Base-by-base conservation (phyloP, 257 asterid genomes). In the Dorcoceras hygrometricum region DNA sequence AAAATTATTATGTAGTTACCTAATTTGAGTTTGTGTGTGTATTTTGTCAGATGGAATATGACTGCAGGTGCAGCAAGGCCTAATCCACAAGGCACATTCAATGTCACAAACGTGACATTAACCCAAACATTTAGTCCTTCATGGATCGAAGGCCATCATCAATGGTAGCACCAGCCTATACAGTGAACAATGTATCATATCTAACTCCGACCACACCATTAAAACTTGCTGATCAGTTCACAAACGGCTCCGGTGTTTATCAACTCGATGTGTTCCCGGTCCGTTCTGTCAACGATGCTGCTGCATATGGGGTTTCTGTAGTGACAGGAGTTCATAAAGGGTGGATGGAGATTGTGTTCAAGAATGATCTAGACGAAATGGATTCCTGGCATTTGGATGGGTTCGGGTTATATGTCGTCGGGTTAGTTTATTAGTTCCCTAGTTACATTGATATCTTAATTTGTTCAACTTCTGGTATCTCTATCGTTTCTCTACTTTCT, bases 301-400 rank as follows among this genome's bases (percentile, higher is more conserved):
- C 86, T 8, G 58, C 62, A 22, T 70, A 70, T 8, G 87, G 80
- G 16, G 80, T 83, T 57, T 76, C 80, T 12, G 87, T 84, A 2
- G 77, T 79, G 22, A 69, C 84, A 8, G 81, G 84, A 24, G 65
- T 73, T 69, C 89, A 78, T 51, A 83, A 81, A 54, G 80, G 82
- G 27, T 84, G 83, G 78, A 32, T 84, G 1, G 89, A 84, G 59
- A 79, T 81, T 4, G 84, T 84, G 62, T 79, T 84, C 72, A 68
- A 75, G 69, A 81, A 81, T 68, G 79, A 79, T 31, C 24, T 79
- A 31, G 70, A 68, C 27, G 74, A 68, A 68, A 73, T 81, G 54
- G 85, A 84, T 66, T 79, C 87, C 55, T 81, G 87, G 89, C 89
- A 81, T 73, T 79, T 84, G 65, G 87, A 84, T 70, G 89, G 89